Base-by-base conservation (phyloP, 352 stramenopile species). In the Phytophthora boehmeriae region DNA sequence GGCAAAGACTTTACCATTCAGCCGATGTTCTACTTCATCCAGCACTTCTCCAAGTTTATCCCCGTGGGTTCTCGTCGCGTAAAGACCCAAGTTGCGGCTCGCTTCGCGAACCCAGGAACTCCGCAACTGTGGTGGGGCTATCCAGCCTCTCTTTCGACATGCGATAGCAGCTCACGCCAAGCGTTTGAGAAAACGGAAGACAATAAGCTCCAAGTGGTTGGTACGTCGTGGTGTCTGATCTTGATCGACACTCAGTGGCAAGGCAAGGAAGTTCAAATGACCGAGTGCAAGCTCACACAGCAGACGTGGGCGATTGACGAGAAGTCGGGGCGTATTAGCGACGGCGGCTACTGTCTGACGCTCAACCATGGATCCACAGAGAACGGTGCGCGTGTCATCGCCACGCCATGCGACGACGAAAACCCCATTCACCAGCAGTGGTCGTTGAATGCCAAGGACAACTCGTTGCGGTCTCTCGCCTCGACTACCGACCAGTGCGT, bases 21-120 rank as follows among this genome's bases (percentile, higher is more conserved):
- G 66, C 86, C 88, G 0, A 90, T 95, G 76, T 97, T 85, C 65
- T 94, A 96, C 68, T 93, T 92, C 48, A 89, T 97, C 64, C 83
- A 90, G 59, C 89, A 97, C 66, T 90, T 95, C 52, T 93, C 83
- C 54, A 87, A 87, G 59, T 97, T 89, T 68, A 79, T 93, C 32
- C 75, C 82, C 4, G 64, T 82, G 1, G 87, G 84, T 16, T 90
- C 86, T 1, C 71, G 66, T 25, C 82, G 83, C 22, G 76, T 92
- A 22, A 53, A 76, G 23, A 68, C 75, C 1, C 66, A 84, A 8
- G 74, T 90, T 22, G 46, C 64, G 4, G 79, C 71, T 17, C 69
- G 43, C 13, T 93, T 79, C 44, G 61, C 68, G 4, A 73, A 83
- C 8, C 79, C 81, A 13, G 83, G 83, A 5, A 78, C 86, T 16